Base-by-base conservation (phyloP, 805 yeast species). In the Lachancea cidri region DNA sequence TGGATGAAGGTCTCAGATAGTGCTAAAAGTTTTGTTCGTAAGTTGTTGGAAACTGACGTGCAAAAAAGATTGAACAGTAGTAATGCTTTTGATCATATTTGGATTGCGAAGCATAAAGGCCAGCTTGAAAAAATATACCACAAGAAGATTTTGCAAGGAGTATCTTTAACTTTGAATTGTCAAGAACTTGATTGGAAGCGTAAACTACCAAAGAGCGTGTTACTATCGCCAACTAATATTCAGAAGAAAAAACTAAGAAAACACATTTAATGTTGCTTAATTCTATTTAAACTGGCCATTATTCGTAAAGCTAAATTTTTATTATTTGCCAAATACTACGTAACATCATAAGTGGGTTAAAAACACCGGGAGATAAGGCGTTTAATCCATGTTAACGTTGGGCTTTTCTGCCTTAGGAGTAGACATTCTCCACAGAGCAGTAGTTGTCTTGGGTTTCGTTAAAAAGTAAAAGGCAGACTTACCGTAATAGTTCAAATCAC, bases 11-110 rank as follows among this genome's bases (percentile, higher is more conserved):
- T 76, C 3, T 67, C 72, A 1, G 20, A 35, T 1, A 49, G 54
- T 24, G 81, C 79, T 0, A 75, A 73, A 48, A 58, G 62, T 25
- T 73, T 77, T 49, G 73, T 78, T 2, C 49, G 54, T 17, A 49
- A 53, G 1, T 57, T 79, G 13, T 50, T 77, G 3, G 45, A 57
- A 27, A 67, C 68, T 2, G 61, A 74, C 44, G 66, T 68, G 1
- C 42, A 35, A 0, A 48, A 61, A 24, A 54, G 84, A 27, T 53
- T 60, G 34, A 60, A 60, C 36, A 64, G 70, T 20, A 43, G 49
- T 1, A 66, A 64, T 5, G 70, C 78, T 37, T 60, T 74, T n/a
- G 33, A 52, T 3, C 74, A 70, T 46, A 47, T 50, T 0, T 79
- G 85, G 86, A 64, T 79, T 13, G 49, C 54, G 27, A 60, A 62